Conservation (phyloP, 2,329 filamentous ascomycete genomes). For the Sclerotinia glacialis region DNA sequence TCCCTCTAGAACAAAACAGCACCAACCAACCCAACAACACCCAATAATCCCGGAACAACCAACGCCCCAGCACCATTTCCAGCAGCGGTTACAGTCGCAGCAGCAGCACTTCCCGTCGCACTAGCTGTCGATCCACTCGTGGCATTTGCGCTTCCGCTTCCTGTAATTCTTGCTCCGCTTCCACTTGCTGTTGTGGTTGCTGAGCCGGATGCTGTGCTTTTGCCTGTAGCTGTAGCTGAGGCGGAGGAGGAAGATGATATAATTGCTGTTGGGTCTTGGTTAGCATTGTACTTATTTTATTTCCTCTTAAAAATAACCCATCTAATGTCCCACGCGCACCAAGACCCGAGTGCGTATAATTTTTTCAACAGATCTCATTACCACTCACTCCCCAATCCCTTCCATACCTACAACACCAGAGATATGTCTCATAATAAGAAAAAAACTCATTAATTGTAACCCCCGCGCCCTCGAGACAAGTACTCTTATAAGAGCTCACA, state of each 20-base stretch:
- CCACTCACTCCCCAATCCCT: neutral
- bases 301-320: neutral
- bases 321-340: neutral
- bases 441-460: constrained; percentile 18
- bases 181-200: neutral
- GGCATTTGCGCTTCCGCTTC: neutral
- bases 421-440: neutral
- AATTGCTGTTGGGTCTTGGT: neutral
- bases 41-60: constrained; percentile 15
- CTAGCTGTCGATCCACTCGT: neutral
- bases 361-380: too few species aligned
- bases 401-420: neutral
- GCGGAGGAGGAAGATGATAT: constrained; percentile 8
- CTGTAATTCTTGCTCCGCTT: neutral
- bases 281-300: neutral
- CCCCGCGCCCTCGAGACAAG: constrained; percentile 18
- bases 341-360: neutral
- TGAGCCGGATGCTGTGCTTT: neutral
- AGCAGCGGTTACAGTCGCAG: neutral
- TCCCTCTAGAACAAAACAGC: neutral
- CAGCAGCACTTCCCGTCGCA: neutral
- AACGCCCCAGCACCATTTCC: neutral
- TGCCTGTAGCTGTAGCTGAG: neutral
- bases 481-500: constrained; percentile 21
- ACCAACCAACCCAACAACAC: neutral